A percentile compares a stretch with the other conserved stretches of the same genome.
Evolutionary conservation across 108 stramenopile genomes (phyloP).

Genomic region (Skeletonema marinoi): DNA sequence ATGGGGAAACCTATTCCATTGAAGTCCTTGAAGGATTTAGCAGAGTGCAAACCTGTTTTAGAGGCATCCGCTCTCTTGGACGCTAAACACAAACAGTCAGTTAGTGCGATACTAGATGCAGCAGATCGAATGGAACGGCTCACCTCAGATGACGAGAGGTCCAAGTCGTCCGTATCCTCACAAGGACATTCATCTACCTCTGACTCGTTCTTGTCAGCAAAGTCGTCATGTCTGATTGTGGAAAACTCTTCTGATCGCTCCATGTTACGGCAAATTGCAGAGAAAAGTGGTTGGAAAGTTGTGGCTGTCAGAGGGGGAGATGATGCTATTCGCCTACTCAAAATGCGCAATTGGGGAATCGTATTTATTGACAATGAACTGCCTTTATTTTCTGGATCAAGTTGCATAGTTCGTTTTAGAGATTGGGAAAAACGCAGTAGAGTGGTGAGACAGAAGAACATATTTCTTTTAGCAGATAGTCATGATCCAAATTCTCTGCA

Average conservation of each 20-base stretch:
- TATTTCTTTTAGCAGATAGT: conserved; percentile 42
- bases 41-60: conserved; percentile 25
- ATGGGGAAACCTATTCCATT: conserved; percentile 62
- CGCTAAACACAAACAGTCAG: background rate
- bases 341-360: conserved; percentile 65
- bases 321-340: conserved; percentile 54
- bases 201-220: background rate
- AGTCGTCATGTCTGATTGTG: conserved; percentile 19
- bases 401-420: conserved; percentile 55
- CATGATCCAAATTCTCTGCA: conserved; percentile 32
- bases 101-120: conserved; percentile 7
- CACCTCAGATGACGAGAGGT: conserved; percentile 22
- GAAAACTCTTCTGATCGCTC: background rate
- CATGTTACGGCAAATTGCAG: conserved; percentile 20
- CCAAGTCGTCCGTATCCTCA: conserved; percentile 5
- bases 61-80: conserved; percentile 18
- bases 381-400: conserved; percentile 31
- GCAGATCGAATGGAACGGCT: background rate
- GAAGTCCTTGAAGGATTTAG: conserved; percentile 58
- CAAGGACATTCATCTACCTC: background rate
- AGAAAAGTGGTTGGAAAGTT: conserved; percentile 51
- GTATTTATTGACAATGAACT: conserved; percentile 63
- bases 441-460: conserved; percentile 58
- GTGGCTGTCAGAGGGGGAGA: conserved; percentile 52
- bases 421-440: conserved; percentile 66